These are phyloP conservation scores for Annulohypoxylon moriforme DNA, from an alignment of 495 filamentous ascomycete species.

Conservation along the genomic window DNA sequence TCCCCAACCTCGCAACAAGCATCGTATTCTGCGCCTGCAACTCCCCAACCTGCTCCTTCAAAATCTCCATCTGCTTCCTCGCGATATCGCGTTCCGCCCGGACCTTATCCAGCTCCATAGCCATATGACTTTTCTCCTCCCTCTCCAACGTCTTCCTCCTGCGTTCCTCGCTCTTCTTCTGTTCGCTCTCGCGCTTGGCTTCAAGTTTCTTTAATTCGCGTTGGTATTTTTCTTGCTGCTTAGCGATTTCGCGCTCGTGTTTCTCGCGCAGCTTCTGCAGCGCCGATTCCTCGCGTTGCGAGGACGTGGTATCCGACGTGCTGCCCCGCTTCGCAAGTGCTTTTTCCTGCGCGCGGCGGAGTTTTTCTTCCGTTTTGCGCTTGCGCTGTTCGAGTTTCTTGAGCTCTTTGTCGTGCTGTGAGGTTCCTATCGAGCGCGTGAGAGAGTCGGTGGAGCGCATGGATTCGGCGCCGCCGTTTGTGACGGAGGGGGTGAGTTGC, in stretches of 20 bases:
- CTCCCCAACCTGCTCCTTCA: slow-evolving; percentile 69
- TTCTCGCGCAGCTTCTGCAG: slow-evolving; percentile 67
- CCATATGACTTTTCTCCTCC: slow-evolving; percentile 62
- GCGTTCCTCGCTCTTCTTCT: slow-evolving; percentile 69
- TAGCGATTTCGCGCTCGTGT: slow-evolving; percentile 68
- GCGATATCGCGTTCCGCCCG: slow-evolving; percentile 68
- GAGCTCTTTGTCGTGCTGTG: slow-evolving; percentile 76
- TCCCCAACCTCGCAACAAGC: slow-evolving; percentile 64
- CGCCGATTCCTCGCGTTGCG: slow-evolving; percentile 58
- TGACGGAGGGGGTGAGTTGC: slow-evolving; percentile 42
- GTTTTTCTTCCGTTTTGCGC: slow-evolving; percentile 74
- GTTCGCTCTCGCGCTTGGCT: slow-evolving; percentile 67
- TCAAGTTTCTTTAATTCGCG: slow-evolving; percentile 72
- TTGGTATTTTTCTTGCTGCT: slow-evolving; percentile 72
- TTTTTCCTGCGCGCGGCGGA: slow-evolving; percentile 64
- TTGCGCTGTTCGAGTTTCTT: slow-evolving; percentile 77
- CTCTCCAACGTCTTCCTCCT: slow-evolving; percentile 64
- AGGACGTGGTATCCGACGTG: slow-evolving; percentile 44
- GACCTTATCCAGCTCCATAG: slow-evolving; percentile 62
- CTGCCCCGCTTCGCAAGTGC: slow-evolving; percentile 52
- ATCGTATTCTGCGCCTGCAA: slow-evolving; percentile 74
- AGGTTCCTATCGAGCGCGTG: slow-evolving; percentile 42
- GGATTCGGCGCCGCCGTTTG: slow-evolving; percentile 49
- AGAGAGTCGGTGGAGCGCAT: slow-evolving; percentile 46
- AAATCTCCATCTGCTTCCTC: slow-evolving; percentile 68